Conservation (phyloP, 192 early-diverging fungal species). For the Dispira simplex region DNA sequence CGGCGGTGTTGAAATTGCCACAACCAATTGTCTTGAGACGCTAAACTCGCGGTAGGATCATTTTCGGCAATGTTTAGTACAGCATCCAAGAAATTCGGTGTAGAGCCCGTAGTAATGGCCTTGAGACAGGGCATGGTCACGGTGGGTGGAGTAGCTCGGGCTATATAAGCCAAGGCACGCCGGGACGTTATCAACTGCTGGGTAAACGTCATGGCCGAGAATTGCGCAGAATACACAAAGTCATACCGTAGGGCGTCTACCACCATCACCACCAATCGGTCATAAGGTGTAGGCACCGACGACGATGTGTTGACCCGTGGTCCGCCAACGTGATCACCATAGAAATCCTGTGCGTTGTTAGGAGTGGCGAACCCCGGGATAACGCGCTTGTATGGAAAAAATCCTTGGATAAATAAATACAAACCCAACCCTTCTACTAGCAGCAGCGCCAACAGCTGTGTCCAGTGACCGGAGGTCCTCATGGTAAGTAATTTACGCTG, state of each 20-base stretch:
- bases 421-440: constrained; percentile 42
- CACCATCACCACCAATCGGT: constrained; percentile 49
- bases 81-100: constrained; percentile 69
- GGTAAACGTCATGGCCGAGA: constrained; percentile 46
- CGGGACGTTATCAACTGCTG: constrained; percentile 31
- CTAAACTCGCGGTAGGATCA: constrained; percentile 36
- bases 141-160: constrained; percentile 42
- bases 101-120: constrained; percentile 55
- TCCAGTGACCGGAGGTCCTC: too few relatives aligned
- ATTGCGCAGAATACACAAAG: constrained; percentile 44
- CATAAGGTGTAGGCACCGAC: constrained; percentile 16
- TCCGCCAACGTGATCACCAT: too few relatives aligned
- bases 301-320: background rate
- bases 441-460: background rate
- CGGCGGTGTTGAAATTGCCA: constrained; percentile 38
- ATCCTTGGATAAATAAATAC: constrained; percentile 48
- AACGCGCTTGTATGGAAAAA: constrained; percentile 64
- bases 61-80: constrained; percentile 72
- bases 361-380: constrained; percentile 40
- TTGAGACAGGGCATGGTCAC: constrained; percentile 73
- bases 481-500: too few relatives aligned
- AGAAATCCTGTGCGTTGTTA: constrained; percentile 11
- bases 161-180: constrained; percentile 25
- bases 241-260: constrained; percentile 65
- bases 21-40: constrained; percentile 58